phyloP scores from a whole-genome alignment of 345 rosid species.

The Corymbia maculata region DNA sequence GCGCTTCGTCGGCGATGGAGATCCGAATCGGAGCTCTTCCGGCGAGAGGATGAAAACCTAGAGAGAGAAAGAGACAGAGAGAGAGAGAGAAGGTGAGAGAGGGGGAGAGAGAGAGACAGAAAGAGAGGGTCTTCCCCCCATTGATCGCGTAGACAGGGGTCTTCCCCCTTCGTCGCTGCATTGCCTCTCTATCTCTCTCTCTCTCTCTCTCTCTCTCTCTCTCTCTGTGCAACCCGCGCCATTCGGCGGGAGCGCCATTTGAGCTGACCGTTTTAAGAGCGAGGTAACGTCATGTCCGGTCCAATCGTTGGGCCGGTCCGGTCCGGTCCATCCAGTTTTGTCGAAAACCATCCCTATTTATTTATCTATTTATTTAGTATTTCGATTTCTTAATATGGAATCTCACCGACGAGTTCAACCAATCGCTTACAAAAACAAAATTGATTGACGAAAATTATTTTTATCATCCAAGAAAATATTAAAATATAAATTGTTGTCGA shows the following conservation, averaged over 20 bases:
- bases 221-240: neutral
- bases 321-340: neutral
- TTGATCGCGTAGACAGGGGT: too few species aligned
- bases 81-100: neutral
- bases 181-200: neutral
- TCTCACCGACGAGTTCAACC: too few species aligned
- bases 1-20: neutral
- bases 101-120: neutral
- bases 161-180: neutral
- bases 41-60: neutral
- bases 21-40: neutral
- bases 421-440: neutral
- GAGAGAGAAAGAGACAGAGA: neutral
- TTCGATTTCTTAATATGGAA: neutral
- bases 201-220: neutral
- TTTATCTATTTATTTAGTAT: neutral
- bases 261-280: neutral
- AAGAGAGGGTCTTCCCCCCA: too few species aligned
- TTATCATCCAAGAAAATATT: rapidly evolving
- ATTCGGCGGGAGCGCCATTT: neutral
- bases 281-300: neutral
- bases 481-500: too few species aligned
- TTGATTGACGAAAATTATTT: too few species aligned
- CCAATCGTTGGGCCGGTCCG: neutral
- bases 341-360: neutral